Base-by-base conservation (phyloP, 2,329 filamentous ascomycete species). In the Colletotrichum noveboracense region DNA sequence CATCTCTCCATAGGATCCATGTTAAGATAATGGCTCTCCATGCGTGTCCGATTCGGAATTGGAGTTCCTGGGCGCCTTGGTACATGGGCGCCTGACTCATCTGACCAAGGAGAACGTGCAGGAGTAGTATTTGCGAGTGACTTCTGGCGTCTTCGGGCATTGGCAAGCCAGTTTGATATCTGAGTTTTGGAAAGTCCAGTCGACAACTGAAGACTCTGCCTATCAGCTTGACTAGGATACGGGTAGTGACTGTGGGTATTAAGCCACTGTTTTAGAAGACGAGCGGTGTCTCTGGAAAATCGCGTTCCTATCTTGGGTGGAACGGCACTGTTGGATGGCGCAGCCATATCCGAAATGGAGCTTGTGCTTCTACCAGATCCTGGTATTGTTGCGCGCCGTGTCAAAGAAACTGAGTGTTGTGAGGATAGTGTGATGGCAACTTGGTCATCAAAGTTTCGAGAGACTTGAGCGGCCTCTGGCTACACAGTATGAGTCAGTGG, bases 161-260 rank as follows among this genome's bases (percentile, higher is more conserved):
- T 98, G 74, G 96, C 95, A 62, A 98, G 91, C 96, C 96, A 98
- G 82, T 97, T 98, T 13, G 93, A 93, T 79, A 98, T 96, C 81
- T 98, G 96, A 16, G 90, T 94, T 80, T 95, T 92, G 83, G 92
- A 96, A 55, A 98, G 88, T 9, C 95, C 95, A 1, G 96, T 98
- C 79, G 94, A 90, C 62, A 91, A 89, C 84, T 95, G 94, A 28
- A 98, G 88, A 77, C 92, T 90, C 78, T 96, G 94, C 81, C 96
- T 97, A 81, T 98, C 95, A 74, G 95, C 92, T 55, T 98, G 95
- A 43, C 92, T 96, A 7, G 96, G 96, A 82, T 98, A 98, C 0
- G 96, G 96, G 79, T 97, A 94, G 68, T 94, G 90, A 80, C 91
- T 91, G 82, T 98, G 95, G 8, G 92, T 93, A 1, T 93, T 91